Evolutionary conservation across 2,329 filamentous ascomycete genomes (phyloP), one percentile per base, ranked within the genome.

Genomic region (Aspergillus niger): DNA sequence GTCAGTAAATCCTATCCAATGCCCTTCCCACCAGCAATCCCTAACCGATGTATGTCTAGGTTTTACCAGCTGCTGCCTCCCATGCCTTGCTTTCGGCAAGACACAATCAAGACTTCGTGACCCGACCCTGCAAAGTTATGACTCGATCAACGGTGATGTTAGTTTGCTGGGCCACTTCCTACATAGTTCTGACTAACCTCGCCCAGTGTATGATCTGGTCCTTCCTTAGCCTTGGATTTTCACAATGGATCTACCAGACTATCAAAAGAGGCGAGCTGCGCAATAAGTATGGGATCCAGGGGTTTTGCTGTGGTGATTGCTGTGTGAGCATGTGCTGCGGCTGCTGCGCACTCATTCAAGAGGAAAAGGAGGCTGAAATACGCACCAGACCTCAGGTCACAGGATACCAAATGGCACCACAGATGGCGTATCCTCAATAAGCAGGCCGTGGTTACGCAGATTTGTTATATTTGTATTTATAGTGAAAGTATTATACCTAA

Each of bases 341-440:
- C 3, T 69, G 65, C 39, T 69, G 66, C 60, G 63, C 63, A 3
- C 24, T 68, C 6, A 52, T 68, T 0, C 66, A 69, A 47, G 66
- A 68, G 26, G 66, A 66, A 50, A 67, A 69, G 53, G 66, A 69
- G 39, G 47, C 58, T 6, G 61, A 67, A 54, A 39, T 68, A 51
- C 49, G 66, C 1, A 59, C 62, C 4, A 59, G 66, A 15, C 63
- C 62, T 0, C 60, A 66, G 54, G n/a, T 61, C 15, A 32, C 28
- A 13, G 60, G 60, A 2, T 64, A 64, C 17, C 55, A 61, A 52
- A 26, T 30, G 20, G 44, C 57, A 24, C 30, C 54, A 11, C 57
- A 62, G 39, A 64, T 64, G 60, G 47, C 48, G 3, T 63, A 63
- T 53, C 43, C 39, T n/a, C 13, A 15, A 7, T 47, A 47, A 22